Percentiles rank a stretch among this genome's conserved stretches.
Conservation (phyloP, 768 basidiomycete species). For the Suillus discolor region DNA sequence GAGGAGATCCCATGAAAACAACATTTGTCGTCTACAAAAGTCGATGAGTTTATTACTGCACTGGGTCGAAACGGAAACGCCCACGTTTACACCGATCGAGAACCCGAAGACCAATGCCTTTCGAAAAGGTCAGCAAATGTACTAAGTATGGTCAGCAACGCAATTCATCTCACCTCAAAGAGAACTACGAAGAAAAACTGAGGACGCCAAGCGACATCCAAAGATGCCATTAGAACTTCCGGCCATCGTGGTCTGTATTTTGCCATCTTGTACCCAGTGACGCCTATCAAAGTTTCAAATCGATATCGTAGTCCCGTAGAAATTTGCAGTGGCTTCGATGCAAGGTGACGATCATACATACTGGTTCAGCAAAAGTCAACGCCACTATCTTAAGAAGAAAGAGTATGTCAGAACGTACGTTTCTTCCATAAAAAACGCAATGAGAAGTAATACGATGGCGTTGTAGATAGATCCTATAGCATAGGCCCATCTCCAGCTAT, state of each 20-base stretch:
- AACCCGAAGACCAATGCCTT: conserved; percentile 52
- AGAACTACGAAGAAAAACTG: conserved; percentile 43
- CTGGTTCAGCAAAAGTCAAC: conserved; percentile 26
- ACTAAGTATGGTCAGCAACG: background rate
- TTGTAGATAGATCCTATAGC: conserved; percentile 52
- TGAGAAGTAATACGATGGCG: conserved; percentile 45
- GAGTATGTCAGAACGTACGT: conserved; percentile 35
- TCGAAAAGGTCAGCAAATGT: conserved; percentile 4
- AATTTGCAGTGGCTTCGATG: conserved; percentile 17
- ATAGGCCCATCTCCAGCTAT: conserved; percentile 54
- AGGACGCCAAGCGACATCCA: conserved; percentile 51
- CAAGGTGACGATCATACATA: conserved; percentile 46
- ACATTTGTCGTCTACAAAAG: conserved; percentile 50
- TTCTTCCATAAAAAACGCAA: conserved; percentile 51
- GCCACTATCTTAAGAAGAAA: background rate
- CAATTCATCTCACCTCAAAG: conserved; percentile 36
- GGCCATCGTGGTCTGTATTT: conserved; percentile 47
- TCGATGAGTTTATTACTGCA: background rate
- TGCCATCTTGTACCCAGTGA: conserved; percentile 48
- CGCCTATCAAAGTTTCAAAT: conserved; percentile 48
- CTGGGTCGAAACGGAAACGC: conserved; percentile 6
- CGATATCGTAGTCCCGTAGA: conserved; percentile 40
- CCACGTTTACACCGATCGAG: conserved; percentile 46
- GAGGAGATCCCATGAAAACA: conserved; percentile 51
- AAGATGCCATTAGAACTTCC: conserved; percentile 32